Conservation (phyloP, 2,329 filamentous ascomycete genomes). For the Diaporthe caulivora region DNA sequence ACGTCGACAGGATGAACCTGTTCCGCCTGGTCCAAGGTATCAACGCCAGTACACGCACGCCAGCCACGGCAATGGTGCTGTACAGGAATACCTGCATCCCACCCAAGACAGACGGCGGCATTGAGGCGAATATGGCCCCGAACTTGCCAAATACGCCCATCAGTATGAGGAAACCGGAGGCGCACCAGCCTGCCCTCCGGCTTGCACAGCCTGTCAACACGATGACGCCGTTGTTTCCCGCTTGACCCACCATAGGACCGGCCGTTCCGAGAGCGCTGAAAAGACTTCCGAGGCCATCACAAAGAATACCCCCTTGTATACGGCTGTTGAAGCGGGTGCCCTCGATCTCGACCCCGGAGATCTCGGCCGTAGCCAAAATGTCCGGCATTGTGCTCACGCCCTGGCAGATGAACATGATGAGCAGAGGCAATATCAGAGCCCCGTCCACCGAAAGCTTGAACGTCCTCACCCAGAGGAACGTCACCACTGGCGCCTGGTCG, state of each 20-base stretch:
- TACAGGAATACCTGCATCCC: slow-evolving; percentile 75
- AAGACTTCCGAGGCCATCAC: slow-evolving; percentile 75
- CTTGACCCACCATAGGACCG: slow-evolving; percentile 76
- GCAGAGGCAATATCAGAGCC: slow-evolving; percentile 73
- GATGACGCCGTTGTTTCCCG: slow-evolving; percentile 78
- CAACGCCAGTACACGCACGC: slow-evolving; percentile 74
- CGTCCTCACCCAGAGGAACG: slow-evolving; percentile 79
- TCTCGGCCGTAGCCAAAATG: slow-evolving; percentile 70
- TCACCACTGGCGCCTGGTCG: slow-evolving; percentile 69
- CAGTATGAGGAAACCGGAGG: slow-evolving; percentile 74
- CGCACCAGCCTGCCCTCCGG: slow-evolving; percentile 75
- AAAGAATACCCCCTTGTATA: slow-evolving; percentile 76
- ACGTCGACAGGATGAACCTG: slow-evolving; percentile 73
- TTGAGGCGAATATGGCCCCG: slow-evolving; percentile 75
- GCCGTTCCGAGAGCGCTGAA: slow-evolving; percentile 74
- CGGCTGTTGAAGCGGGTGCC: slow-evolving; percentile 75
- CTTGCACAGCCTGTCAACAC: slow-evolving; percentile 77
- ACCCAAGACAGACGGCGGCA: slow-evolving; percentile 64
- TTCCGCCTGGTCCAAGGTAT: slow-evolving; percentile 74
- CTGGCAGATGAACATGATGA: slow-evolving; percentile 77
- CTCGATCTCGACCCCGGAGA: slow-evolving; percentile 65
- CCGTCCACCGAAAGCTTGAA: slow-evolving; percentile 76
- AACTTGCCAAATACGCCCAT: slow-evolving; percentile 81
- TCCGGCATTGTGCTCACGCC: slow-evolving; percentile 70
- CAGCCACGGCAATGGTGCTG: slow-evolving; percentile 73